These are phyloP conservation scores for Aspergillus sergii DNA, from an alignment of 2,329 filamentous ascomycete species.

Conservation along the genomic window DNA sequence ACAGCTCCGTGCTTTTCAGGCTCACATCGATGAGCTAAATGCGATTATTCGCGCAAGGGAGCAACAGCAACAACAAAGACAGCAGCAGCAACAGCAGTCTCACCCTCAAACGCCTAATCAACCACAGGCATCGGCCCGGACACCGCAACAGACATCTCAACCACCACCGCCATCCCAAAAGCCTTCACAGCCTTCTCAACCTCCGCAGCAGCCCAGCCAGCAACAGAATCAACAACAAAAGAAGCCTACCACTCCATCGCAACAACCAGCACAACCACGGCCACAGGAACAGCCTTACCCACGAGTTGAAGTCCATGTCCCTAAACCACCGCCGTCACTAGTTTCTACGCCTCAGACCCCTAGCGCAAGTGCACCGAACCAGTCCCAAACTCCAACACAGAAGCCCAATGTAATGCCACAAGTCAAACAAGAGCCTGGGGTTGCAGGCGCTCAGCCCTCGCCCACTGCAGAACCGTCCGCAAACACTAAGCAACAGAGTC, in stretches of 20 bases:
- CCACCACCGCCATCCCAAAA: conserved; percentile 12
- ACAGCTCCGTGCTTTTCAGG: conserved; percentile 53
- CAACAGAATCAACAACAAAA: conserved; percentile 9
- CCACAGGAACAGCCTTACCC: conserved; percentile 14
- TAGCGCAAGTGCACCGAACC: conserved; percentile 11
- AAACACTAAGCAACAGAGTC: conserved; percentile 21
- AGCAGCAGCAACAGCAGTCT: conserved; percentile 32
- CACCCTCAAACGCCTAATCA: conserved; percentile 21
- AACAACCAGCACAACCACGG: conserved; percentile 12
- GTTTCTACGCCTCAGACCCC: conserved; percentile 7
- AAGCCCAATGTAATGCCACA: conserved; percentile 17
- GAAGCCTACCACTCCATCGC: conserved; percentile 6
- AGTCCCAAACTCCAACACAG: conserved; percentile 20
- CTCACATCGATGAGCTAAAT: conserved; percentile 55
- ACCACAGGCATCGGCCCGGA: conserved; percentile 20
- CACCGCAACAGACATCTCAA: conserved; percentile 20
- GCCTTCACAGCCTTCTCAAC: conserved; percentile 9
- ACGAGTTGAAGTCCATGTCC: conserved; percentile 26
- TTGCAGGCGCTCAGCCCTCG: conserved; percentile 13
- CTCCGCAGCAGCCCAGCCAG: conserved; percentile 12
- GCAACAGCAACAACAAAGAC: conserved; percentile 41
- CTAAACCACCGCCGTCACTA: conserved; percentile 13
- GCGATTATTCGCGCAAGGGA: conserved; percentile 50
- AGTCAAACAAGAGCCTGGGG: conserved; percentile 35
- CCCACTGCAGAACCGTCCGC: conserved; percentile 9